Conservation (phyloP, 202 grass and related monocot species). For the Bolboschoenoplectus hybrid region DNA sequence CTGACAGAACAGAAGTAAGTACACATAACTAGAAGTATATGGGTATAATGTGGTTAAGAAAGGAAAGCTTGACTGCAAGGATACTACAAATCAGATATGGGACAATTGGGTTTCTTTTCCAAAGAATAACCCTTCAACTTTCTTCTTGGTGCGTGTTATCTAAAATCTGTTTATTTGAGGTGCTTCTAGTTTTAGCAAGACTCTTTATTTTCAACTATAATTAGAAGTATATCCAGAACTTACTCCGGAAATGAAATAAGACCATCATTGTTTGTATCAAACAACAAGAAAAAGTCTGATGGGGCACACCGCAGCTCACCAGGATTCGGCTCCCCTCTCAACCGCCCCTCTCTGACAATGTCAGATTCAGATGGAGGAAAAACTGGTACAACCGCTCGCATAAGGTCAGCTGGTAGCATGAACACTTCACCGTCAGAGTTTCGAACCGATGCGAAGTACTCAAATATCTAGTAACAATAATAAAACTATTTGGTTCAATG, state of each 20-base stretch:
- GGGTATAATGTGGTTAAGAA: not conserved
- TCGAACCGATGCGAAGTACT: constrained; percentile 83
- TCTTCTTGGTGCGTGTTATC: constrained; percentile 12
- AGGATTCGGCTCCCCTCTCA: constrained; percentile 73
- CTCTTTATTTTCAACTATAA: not conserved
- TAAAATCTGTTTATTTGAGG: not conserved
- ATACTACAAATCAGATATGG: not conserved
- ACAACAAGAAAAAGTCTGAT: constrained; percentile 77
- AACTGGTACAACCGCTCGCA: constrained; percentile 82
- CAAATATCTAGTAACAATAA: constrained; percentile 63
- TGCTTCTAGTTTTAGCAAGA: not conserved
- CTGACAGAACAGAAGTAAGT: not conserved
- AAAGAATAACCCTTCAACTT: not conserved
- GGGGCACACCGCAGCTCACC: constrained; percentile 79
- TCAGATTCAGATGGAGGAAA: constrained; percentile 94
- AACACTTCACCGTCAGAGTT: constrained; percentile 66
- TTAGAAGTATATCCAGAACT: constrained; percentile 39
- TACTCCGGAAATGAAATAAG: constrained; percentile 98
- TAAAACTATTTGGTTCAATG: constrained; percentile 30
- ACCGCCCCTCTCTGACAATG: constrained; percentile 60
- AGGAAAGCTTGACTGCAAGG: not conserved
- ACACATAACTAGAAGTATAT: constrained; percentile 12
- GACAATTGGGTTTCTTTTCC: not conserved
- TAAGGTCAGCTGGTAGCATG: constrained; percentile 83
- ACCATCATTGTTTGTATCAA: constrained; percentile 86